A percentile compares a stretch with the other conserved stretches of the same genome.
phyloP scores from a whole-genome alignment of 2,329 filamentous ascomycete species.

The Hypomyces perniciosus region DNA sequence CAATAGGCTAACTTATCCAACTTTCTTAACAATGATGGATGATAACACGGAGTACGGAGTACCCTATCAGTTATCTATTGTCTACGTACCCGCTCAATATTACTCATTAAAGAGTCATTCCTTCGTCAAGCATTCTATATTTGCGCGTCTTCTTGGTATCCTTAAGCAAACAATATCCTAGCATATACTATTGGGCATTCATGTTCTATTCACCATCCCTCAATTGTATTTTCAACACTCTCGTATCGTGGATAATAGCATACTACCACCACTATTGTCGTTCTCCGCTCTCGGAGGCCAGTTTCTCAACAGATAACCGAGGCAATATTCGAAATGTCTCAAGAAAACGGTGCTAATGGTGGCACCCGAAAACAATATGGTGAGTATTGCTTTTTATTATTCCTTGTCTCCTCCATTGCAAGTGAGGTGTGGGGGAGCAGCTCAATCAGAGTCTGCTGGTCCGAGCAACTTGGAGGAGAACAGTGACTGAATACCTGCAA shows the following conservation, averaged over 20 bases:
- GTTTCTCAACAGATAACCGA: background rate
- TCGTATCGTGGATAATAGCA: background rate
- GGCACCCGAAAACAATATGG: conserved; percentile 22
- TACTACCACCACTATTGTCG: background rate
- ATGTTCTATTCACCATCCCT: background rate
- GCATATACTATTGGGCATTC: background rate
- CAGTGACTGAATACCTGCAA: conserved; percentile 58
- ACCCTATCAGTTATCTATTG: no score
- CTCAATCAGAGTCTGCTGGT: no score
- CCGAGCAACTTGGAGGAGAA: conserved; percentile 24
- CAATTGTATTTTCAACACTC: background rate
- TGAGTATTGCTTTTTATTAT: conserved; percentile 18
- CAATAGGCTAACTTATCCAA: background rate
- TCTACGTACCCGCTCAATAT: no score
- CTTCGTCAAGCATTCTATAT: background rate
- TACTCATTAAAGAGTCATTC: background rate
- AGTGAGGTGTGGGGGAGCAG: no score
- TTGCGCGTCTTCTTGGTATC: background rate
- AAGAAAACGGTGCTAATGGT: conserved; percentile 17
- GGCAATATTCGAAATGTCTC: conserved; percentile 17
- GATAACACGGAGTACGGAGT: no score
- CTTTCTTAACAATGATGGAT: background rate
- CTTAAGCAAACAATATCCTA: background rate
- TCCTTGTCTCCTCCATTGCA: background rate
- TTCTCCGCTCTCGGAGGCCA: conserved; percentile 7